Conservation (phyloP, 805 yeast species). For the Metschnikowia picachoensis region DNA sequence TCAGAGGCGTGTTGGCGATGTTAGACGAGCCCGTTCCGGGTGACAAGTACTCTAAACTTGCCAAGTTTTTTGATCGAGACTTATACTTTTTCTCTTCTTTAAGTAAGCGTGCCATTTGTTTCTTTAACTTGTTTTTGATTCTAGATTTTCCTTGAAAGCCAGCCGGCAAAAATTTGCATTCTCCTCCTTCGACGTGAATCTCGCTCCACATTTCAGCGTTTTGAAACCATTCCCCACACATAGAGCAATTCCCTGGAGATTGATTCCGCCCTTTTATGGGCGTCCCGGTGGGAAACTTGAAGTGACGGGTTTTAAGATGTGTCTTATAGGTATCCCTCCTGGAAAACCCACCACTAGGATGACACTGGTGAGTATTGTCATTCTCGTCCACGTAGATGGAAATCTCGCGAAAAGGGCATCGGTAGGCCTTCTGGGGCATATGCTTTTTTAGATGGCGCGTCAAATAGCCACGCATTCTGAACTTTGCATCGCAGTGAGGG, state of each 20-base stretch:
- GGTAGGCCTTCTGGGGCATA: conserved; percentile 45
- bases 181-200: conserved; percentile 46
- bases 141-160: conserved; percentile 44
- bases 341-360: conserved; percentile 56
- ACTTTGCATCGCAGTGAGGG: conserved; percentile 45
- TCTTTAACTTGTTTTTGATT: conserved; percentile 40
- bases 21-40: conserved; percentile 18
- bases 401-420: conserved; percentile 48
- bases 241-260: conserved; percentile 49
- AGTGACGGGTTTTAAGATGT: conserved; percentile 54
- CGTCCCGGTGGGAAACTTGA: conserved; percentile 54
- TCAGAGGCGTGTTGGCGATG: conserved; percentile 15
- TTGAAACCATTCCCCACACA: conserved; percentile 48
- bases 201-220: conserved; percentile 51
- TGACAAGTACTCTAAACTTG: conserved; percentile 9
- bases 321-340: conserved; percentile 58
- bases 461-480: conserved; percentile 51
- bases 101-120: conserved; percentile 28
- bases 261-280: conserved; percentile 41
- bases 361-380: conserved; percentile 45
- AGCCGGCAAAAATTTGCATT: conserved; percentile 43
- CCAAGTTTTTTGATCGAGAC: conserved; percentile 7
- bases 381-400: conserved; percentile 37
- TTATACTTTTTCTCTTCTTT: conserved; percentile 14
- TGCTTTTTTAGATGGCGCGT: conserved; percentile 56